Evolutionary conservation across 345 rosid genomes (phyloP).

Genomic region (Raphanus sativus): DNA sequence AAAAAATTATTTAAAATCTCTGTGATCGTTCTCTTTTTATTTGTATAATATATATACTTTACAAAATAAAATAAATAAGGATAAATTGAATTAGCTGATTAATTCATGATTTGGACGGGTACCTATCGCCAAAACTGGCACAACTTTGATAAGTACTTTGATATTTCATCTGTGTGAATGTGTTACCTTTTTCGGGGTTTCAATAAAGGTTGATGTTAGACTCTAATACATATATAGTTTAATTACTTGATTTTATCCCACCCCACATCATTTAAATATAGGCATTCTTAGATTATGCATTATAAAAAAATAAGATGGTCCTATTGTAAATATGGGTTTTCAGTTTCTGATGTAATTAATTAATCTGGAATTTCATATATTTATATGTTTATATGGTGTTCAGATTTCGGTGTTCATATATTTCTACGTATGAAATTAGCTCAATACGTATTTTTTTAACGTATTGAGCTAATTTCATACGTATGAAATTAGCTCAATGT

Average conservation of each 20-base stretch:
- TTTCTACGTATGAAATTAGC: neutral
- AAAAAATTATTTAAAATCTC: neutral
- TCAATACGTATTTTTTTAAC: neutral
- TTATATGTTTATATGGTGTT: neutral
- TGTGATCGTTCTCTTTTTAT: neutral
- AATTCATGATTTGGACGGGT: slow-evolving; percentile 36
- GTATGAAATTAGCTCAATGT: too few relatives aligned
- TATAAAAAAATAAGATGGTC: neutral
- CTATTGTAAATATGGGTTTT: neutral
- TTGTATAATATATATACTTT: neutral
- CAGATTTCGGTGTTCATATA: neutral
- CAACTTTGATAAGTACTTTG: slow-evolving; percentile 24
- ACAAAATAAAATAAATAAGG: neutral
- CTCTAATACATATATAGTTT: slow-evolving; percentile 31
- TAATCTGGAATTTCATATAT: neutral
- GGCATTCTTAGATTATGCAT: slow-evolving; percentile 19
- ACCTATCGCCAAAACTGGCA: slow-evolving; percentile 35
- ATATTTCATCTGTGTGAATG: slow-evolving; percentile 19
- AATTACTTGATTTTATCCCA: neutral
- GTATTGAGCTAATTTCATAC: too few relatives aligned
- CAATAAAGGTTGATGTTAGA: slow-evolving; percentile 42
- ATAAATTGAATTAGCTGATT: slow-evolving; percentile 14
- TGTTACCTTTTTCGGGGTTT: slow-evolving; percentile 30
- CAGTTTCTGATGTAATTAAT: neutral
- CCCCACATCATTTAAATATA: slow-evolving; percentile 7